A percentile compares a stretch with the other conserved stretches of the same genome.
phyloP scores from a whole-genome alignment of 306 rosid species.

The Castanea mollissima region DNA sequence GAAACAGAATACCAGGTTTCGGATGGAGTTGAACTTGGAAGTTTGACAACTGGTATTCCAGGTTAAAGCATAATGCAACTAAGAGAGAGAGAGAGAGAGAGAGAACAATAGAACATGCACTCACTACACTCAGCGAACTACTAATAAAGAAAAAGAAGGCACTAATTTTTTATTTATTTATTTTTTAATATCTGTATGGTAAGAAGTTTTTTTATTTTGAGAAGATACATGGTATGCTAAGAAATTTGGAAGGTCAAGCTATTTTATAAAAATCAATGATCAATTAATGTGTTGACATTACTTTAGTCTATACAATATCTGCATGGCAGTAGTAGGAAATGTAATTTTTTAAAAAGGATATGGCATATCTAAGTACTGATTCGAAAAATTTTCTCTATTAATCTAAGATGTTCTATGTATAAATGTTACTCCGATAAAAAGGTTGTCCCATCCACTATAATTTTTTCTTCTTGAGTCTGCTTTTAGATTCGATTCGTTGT shows the following conservation, averaged over 20 bases:
- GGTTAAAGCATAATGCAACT: not conserved
- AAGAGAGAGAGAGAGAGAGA: slow-evolving; percentile 13
- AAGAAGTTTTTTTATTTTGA: not conserved
- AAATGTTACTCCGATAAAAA: too few species aligned
- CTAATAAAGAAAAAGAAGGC: slow-evolving; percentile 20
- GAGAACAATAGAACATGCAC: slow-evolving; percentile 14
- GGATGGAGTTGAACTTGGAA: not conserved
- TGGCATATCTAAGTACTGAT: too few species aligned
- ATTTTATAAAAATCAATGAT: not conserved
- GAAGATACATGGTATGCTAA: not conserved
- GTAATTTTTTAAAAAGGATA: too few species aligned
- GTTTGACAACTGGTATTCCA: not conserved
- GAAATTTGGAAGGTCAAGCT: not conserved
- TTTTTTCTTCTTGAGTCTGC: too few species aligned
- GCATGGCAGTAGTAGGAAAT: too few species aligned
- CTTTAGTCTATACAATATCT: too few species aligned
- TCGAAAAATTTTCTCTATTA: too few species aligned
- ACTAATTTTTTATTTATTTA: not conserved
- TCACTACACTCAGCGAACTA: slow-evolving; percentile 35
- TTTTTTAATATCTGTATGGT: not conserved
- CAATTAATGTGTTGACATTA: too few species aligned
- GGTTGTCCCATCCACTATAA: too few species aligned
- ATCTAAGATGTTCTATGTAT: too few species aligned
- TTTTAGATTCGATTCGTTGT: too few species aligned
- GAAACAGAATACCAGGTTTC: slow-evolving; percentile 20